phyloP scores from a whole-genome alignment of 73 alveolate species.

The Stentor coeruleus region DNA sequence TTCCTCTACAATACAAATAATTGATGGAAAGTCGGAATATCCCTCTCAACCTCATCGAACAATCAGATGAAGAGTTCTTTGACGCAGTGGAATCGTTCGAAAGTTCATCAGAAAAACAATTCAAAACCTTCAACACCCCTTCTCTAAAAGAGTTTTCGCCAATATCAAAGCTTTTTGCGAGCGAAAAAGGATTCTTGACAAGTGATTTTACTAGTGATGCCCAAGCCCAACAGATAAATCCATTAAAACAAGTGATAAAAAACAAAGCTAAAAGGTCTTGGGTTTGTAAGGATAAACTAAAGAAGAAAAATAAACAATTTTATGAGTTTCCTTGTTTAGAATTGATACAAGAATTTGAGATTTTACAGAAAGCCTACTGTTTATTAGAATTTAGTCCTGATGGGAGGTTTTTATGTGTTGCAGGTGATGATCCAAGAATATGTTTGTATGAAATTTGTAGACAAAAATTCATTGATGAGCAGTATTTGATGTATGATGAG shows the following conservation, averaged over 20 bases:
- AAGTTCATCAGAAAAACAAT: background rate
- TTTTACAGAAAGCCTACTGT: background rate
- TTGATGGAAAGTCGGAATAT: background rate
- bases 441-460: background rate
- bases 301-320: background rate
- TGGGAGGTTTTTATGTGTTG: background rate
- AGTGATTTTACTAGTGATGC: background rate
- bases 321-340: background rate
- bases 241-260: background rate
- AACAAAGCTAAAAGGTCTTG: background rate
- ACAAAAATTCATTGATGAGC: background rate
- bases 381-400: slow-evolving; percentile 7
- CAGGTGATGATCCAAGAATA: background rate
- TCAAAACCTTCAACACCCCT: background rate
- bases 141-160: background rate
- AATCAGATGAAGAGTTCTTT: background rate
- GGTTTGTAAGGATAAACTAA: background rate
- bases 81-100: slow-evolving; percentile 20
- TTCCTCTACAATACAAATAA: too few species aligned
- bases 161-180: background rate
- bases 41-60: background rate
- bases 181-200: background rate
- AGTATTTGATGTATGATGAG: background rate
- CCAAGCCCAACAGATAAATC: background rate
- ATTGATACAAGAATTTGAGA: background rate